These are phyloP conservation scores for Leishmania aethiopica DNA, from an alignment of 208 protist genomes.

Conservation along the genomic window DNA sequence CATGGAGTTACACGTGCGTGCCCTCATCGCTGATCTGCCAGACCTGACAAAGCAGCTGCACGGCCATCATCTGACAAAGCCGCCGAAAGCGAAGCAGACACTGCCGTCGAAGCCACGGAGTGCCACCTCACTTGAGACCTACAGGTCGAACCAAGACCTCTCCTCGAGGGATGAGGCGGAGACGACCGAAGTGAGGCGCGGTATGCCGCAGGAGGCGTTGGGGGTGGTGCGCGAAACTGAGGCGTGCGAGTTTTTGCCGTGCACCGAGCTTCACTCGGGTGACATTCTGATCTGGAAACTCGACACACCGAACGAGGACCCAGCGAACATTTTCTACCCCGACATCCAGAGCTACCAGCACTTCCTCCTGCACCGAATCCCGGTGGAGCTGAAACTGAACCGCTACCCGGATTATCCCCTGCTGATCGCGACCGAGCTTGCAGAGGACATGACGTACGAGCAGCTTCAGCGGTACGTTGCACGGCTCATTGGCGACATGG, in stretches of 20 bases:
- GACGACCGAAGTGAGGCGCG: slow-evolving; percentile 4
- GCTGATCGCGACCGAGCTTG: slow-evolving; percentile 69
- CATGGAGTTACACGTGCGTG: slow-evolving; percentile 59
- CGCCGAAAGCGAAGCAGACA: slow-evolving; percentile 1
- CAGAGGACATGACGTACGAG: slow-evolving; percentile 87
- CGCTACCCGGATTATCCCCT: slow-evolving; percentile 63
- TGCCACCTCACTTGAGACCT: slow-evolving; percentile 26
- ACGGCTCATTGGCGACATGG: slow-evolving; percentile 58
- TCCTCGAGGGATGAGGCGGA: slow-evolving; percentile 25
- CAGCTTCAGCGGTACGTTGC: slow-evolving; percentile 89
- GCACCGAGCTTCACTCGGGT: slow-evolving; percentile 51
- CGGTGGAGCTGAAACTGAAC: slow-evolving; percentile 80
- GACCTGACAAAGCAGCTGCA: slow-evolving; percentile 40
- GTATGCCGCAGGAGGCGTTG: slow-evolving; percentile 32
- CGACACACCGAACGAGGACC: slow-evolving; percentile 44
- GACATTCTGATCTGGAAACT: slow-evolving; percentile 74
- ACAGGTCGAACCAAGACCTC: slow-evolving; percentile 27
- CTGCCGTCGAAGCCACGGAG: slow-evolving; percentile 18
- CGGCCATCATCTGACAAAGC: slow-evolving; percentile 50
- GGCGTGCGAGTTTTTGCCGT: slow-evolving; percentile 41
- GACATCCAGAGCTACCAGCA: slow-evolving; percentile 83
- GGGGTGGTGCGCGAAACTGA: slow-evolving; percentile 59
- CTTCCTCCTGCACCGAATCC: slow-evolving; percentile 69
- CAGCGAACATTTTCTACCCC: slow-evolving; percentile 75
- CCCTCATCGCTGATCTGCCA: slow-evolving; percentile 53